A percentile compares a stretch with the other conserved stretches of the same genome.
phyloP scores from a whole-genome alignment of 2,329 filamentous ascomycete genomes.

The Pochonia chlamydosporia region DNA sequence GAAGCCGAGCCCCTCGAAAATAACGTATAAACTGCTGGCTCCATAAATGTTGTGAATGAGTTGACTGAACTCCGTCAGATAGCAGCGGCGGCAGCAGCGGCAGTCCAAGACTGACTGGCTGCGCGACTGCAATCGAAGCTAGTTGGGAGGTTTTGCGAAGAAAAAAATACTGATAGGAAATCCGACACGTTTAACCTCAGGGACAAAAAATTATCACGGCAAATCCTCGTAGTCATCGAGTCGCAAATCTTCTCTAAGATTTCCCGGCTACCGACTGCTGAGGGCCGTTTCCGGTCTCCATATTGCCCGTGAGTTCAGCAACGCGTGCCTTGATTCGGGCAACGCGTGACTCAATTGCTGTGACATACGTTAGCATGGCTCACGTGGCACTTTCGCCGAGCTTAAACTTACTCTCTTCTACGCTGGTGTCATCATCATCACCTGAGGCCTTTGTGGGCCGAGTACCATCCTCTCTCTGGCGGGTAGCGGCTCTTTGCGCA shows the following conservation, averaged over 20 bases:
- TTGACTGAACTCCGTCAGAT: not conserved
- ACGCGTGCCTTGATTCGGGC: slow-evolving; percentile 97
- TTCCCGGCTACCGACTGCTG: slow-evolving; percentile 15
- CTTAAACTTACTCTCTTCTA: slow-evolving; percentile 79
- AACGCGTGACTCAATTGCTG: slow-evolving; percentile 92
- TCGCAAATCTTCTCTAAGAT: slow-evolving; percentile 14
- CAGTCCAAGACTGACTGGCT: not conserved
- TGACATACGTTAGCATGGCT: slow-evolving; percentile 16
- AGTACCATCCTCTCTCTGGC: slow-evolving; percentile 60
- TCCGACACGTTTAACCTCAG: not conserved
- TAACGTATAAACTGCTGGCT: not conserved
- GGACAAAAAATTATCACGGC: not conserved
- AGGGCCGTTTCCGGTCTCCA: slow-evolving; percentile 51
- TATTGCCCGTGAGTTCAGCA: slow-evolving; percentile 84
- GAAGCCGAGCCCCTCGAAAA: slow-evolving; percentile 3
- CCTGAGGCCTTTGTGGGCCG: slow-evolving; percentile 53
- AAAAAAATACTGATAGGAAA: not conserved
- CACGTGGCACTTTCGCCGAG: not conserved
- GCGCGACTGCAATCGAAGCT: not conserved
- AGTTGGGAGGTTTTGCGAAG: not conserved
- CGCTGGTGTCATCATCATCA: slow-evolving; percentile 83
- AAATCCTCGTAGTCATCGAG: not conserved
- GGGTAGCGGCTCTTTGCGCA: slow-evolving; percentile 66
- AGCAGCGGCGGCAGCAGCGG: not conserved
- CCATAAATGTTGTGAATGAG: slow-evolving; percentile 3